Evolutionary conservation across 2,329 filamentous ascomycete genomes (phyloP).

Genomic region (Alternaria longipes): DNA sequence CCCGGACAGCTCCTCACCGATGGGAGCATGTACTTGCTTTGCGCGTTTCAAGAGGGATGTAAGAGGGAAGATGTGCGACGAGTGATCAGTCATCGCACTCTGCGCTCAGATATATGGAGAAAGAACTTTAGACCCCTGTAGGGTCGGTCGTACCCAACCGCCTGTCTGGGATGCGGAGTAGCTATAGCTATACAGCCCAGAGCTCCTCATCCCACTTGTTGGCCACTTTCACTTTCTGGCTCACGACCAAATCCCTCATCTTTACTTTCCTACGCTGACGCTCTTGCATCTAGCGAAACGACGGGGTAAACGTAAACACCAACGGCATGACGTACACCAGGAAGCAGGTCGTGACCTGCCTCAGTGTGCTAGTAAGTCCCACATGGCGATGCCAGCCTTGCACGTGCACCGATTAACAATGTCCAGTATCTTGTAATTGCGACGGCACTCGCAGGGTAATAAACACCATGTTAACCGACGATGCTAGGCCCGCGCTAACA

Average conservation of each 20-base stretch:
- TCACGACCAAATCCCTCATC: background rate
- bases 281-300: background rate
- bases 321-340: slow-evolving; percentile 48
- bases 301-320: background rate
- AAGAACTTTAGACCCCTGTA: slow-evolving; percentile 4
- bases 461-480: background rate
- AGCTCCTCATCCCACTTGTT: background rate
- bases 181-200: slow-evolving; percentile 7
- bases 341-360: slow-evolving; percentile 51
- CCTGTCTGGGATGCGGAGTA: slow-evolving; percentile 11
- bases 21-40: background rate
- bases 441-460: slow-evolving; percentile 52
- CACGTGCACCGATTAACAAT: background rate
- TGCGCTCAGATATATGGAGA: slow-evolving; percentile 2
- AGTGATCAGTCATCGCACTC: background rate
- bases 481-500: slow-evolving; percentile 17
- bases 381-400: background rate
- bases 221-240: background rate
- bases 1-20: background rate
- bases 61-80: slow-evolving; percentile 5
- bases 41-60: background rate
- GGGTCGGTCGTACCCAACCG: slow-evolving; percentile 11
- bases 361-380: slow-evolving; percentile 49
- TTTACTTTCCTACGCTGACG: background rate
- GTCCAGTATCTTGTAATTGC: slow-evolving; percentile 54